These are phyloP conservation scores for Fusarium tjaetaba DNA, from an alignment of 2,329 filamentous ascomycete genomes.

Conservation along the genomic window DNA sequence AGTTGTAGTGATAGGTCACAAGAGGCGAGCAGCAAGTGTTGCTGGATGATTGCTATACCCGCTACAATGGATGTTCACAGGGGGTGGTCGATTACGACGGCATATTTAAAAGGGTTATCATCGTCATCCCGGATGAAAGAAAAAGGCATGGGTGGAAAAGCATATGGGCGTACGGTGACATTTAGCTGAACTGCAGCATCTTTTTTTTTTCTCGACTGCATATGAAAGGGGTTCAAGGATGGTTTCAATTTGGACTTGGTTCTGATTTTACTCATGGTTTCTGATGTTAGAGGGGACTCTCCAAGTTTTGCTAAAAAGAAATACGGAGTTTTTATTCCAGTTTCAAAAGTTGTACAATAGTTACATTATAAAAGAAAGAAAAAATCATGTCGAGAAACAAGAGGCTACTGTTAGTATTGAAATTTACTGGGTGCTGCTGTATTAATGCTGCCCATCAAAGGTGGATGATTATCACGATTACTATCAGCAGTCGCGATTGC, in stretches of 20 bases:
- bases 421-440: neutral
- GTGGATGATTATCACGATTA: neutral
- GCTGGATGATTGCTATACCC: conserved; percentile 2
- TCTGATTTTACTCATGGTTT: conserved; percentile 28
- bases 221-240: conserved; percentile 43
- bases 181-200: conserved; percentile 37
- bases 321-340: conserved; percentile 15
- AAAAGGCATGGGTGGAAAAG: conserved; percentile 41
- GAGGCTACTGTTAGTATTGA: neutral
- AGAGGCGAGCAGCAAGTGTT: neutral
- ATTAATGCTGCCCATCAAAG: neutral
- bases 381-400: conserved; percentile 34
- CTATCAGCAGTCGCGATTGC: neutral
- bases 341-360: conserved; percentile 41
- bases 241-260: conserved; percentile 30
- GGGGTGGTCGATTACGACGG: neutral
- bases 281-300: conserved; percentile 40
- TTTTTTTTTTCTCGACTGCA: conserved; percentile 37
- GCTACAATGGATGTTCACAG: neutral
- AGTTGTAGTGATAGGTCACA: neutral
- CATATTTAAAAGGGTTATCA: neutral
- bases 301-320: conserved; percentile 23
- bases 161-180: conserved; percentile 38
- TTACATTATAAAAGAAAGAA: conserved; percentile 28
- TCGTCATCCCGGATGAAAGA: conserved; percentile 6